Percentiles rank a stretch among this genome's conserved stretches.
Conservation (phyloP, 768 basidiomycete species). For the Albatrellus ellisii region DNA sequence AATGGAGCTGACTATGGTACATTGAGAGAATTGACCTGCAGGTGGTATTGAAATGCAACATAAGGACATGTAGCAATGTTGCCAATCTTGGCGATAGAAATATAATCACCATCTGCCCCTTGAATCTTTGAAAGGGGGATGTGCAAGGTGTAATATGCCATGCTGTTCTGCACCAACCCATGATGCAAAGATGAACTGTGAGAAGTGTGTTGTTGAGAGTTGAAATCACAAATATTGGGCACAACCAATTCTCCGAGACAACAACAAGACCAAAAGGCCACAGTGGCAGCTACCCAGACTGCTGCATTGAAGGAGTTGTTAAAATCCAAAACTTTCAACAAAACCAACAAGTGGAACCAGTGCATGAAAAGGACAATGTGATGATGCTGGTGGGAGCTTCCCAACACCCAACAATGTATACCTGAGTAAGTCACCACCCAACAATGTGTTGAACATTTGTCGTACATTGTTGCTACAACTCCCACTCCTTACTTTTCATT, state of each 20-base stretch:
- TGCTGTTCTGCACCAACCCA: neutral
- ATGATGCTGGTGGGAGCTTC: slow-evolving; percentile 15
- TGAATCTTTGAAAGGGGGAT: slow-evolving; percentile 28
- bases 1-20: neutral
- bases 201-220: neutral
- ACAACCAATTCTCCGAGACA: slow-evolving; percentile 13
- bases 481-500: too few species aligned
- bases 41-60: slow-evolving; percentile 17
- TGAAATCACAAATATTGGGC: neutral
- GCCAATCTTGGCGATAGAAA: slow-evolving; percentile 17
- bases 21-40: slow-evolving; percentile 10
- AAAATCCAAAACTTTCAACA: slow-evolving; percentile 16
- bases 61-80: slow-evolving; percentile 11
- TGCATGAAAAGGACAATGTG: slow-evolving; percentile 10
- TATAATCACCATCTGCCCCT: slow-evolving; percentile 15
- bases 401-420: slow-evolving; percentile 7
- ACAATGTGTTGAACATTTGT: too few species aligned
- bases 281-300: slow-evolving; percentile 22
- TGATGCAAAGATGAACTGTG: neutral
- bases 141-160: slow-evolving; percentile 13
- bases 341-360: slow-evolving; percentile 23
- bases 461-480: too few species aligned
- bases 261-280: slow-evolving; percentile 23
- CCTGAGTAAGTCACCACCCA: slow-evolving; percentile 16
- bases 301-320: slow-evolving; percentile 20